Percentiles rank a stretch among this genome's conserved stretches.
Evolutionary conservation across 2,329 filamentous ascomycete species (phyloP).

Genomic region (Exophiala sideris): DNA sequence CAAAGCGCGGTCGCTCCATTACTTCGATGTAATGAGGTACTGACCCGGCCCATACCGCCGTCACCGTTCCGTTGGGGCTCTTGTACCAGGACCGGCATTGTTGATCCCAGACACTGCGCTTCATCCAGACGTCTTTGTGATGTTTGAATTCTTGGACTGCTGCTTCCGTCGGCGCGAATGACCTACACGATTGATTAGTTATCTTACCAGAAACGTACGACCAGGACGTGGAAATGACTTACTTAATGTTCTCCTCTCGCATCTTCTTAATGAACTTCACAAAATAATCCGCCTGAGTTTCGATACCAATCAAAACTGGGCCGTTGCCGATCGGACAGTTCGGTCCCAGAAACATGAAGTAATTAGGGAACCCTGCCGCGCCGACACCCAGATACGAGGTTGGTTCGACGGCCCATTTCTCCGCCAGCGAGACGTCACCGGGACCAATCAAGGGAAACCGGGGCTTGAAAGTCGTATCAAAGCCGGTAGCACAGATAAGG

Average conservation of each 20-base stretch:
- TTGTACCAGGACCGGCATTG: constrained; percentile 41
- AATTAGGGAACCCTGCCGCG: constrained; percentile 33
- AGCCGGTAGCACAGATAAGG: constrained; percentile 38
- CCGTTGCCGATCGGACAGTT: constrained; percentile 33
- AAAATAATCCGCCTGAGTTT: constrained; percentile 30
- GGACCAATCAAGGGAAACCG: constrained; percentile 34
- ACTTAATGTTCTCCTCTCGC: constrained; percentile 41
- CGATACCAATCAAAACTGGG: constrained; percentile 26
- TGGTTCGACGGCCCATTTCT: constrained; percentile 31
- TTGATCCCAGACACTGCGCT: constrained; percentile 48
- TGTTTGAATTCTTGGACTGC: constrained; percentile 35
- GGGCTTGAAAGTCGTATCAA: constrained; percentile 35
- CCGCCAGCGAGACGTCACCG: constrained; percentile 20
- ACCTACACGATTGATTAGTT: no score
- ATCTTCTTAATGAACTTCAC: constrained; percentile 26
- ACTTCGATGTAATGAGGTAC: no score
- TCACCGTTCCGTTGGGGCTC: no score
- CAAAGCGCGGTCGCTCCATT: no score
- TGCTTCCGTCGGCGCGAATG: constrained; percentile 34
- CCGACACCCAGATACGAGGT: constrained; percentile 36
- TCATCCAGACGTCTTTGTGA: constrained; percentile 44
- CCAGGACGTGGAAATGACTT: no score
- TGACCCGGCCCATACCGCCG: no score
- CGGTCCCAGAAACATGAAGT: constrained; percentile 33
- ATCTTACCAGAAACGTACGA: no score